phyloP scores from a whole-genome alignment of 768 basidiomycete species.

The Gloeostereum incarnatum region DNA sequence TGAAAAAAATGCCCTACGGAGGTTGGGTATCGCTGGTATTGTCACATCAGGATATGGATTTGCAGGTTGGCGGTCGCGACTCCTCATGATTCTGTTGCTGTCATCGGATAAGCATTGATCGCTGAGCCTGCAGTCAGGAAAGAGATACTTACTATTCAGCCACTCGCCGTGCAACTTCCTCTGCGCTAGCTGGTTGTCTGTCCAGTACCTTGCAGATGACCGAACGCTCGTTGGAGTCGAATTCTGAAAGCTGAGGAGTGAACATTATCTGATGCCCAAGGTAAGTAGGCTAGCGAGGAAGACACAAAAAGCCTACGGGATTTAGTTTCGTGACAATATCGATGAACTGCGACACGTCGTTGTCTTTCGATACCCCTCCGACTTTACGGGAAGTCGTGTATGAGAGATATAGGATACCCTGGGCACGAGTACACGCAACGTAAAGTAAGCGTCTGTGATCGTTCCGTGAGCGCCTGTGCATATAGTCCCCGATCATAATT shows the following conservation, averaged over 20 bases:
- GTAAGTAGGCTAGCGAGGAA: neutral
- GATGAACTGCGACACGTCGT: slow-evolving; percentile 52
- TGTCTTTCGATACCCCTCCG: slow-evolving; percentile 43
- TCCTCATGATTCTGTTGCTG: too few relatives aligned
- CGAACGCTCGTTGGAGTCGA: slow-evolving; percentile 31
- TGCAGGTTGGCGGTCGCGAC: too few relatives aligned
- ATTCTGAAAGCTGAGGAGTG: slow-evolving; percentile 27
- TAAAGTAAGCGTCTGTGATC: slow-evolving; percentile 67
- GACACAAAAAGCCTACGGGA: slow-evolving; percentile 22
- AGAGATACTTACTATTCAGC: slow-evolving; percentile 38
- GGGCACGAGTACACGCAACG: slow-evolving; percentile 84
- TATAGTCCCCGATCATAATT: slow-evolving; percentile 8
- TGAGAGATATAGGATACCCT: slow-evolving; percentile 55
- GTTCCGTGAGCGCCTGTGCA: neutral
- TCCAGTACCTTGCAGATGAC: slow-evolving; percentile 47
- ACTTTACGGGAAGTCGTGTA: slow-evolving; percentile 39
- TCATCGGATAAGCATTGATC: neutral
- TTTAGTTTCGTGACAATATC: slow-evolving; percentile 27
- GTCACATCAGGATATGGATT: too few relatives aligned
- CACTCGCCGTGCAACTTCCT: slow-evolving; percentile 28
- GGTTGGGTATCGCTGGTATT: too few relatives aligned
- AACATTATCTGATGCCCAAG: slow-evolving; percentile 28
- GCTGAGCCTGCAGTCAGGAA: slow-evolving; percentile 3
- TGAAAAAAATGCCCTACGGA: too few relatives aligned
- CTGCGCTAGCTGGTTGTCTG: slow-evolving; percentile 32